Evolutionary conservation across 73 alveolate genomes (phyloP).

Genomic region (Effrenium voratum): DNA sequence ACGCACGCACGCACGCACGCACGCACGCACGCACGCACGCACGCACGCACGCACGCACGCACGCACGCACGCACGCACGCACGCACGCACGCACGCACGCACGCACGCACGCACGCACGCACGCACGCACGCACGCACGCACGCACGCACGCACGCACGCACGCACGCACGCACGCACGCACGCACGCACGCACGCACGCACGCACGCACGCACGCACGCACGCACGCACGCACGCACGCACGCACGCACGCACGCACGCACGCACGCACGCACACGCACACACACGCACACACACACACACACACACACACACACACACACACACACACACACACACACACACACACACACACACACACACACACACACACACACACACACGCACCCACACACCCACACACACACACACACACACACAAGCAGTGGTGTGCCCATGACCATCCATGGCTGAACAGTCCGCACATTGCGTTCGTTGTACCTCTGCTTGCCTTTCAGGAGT

Average conservation of each 20-base stretch:
- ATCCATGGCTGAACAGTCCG: too few species aligned
- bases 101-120: neutral
- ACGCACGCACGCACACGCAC: neutral
- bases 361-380: neutral
- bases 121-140: neutral
- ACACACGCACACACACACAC: neutral
- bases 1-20: slow-evolving; percentile 10
- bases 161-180: slow-evolving; percentile 10
- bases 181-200: neutral
- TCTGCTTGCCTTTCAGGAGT: too few species aligned
- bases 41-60: slow-evolving; percentile 10
- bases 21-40: slow-evolving; percentile 10
- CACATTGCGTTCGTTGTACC: too few species aligned
- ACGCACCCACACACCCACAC: neutral
- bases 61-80: slow-evolving; percentile 10
- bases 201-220: neutral
- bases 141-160: neutral
- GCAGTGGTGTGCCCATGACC: too few species aligned
- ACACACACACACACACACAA: neutral
- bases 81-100: slow-evolving; percentile 10
- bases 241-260: neutral
- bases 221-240: neutral
- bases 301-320: slow-evolving; percentile 1
- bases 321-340: neutral
- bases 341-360: neutral